Conservation (phyloP, 768 basidiomycete genomes). For the Rhodotorula sphaerocarpa region DNA sequence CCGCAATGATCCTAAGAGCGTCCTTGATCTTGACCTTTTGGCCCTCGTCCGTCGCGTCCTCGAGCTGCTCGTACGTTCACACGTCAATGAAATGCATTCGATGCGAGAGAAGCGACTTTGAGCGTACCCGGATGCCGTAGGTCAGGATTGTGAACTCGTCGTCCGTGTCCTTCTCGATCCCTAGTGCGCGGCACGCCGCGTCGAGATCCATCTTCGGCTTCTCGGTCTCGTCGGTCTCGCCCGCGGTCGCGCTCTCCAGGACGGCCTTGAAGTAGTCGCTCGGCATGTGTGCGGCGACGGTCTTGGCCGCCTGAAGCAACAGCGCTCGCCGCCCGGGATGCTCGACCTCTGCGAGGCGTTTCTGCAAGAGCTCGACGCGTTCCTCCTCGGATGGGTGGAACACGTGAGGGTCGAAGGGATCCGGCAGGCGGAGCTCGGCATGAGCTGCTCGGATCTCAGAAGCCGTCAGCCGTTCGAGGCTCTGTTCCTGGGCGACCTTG, state of each 20-base stretch:
- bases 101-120: neutral
- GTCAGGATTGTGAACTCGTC: constrained; percentile 64
- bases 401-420: neutral
- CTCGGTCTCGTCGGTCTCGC: neutral
- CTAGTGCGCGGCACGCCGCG: constrained; percentile 63
- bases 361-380: constrained; percentile 3
- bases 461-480: neutral
- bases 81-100: too few species aligned
- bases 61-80: neutral
- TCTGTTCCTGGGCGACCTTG: constrained; percentile 17
- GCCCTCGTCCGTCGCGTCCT: constrained; percentile 7
- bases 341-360: constrained; percentile 4
- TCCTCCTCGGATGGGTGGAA: neutral
- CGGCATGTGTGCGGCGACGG: constrained; percentile 1
- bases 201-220: constrained; percentile 53
- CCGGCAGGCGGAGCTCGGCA: constrained; percentile 15
- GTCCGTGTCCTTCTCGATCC: constrained; percentile 63
- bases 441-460: constrained; percentile 25
- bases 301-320: constrained; percentile 1
- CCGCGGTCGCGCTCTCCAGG: neutral
- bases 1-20: constrained; percentile 54
- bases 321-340: constrained; percentile 12
- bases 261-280: constrained; percentile 15
- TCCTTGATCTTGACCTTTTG: constrained; percentile 50
- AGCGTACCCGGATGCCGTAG: constrained; percentile 59